Evolutionary conservation across 2,329 filamentous ascomycete species (phyloP), one percentile per base, ranked within the genome.

Genomic region (Chaetoscypha palmicola): DNA sequence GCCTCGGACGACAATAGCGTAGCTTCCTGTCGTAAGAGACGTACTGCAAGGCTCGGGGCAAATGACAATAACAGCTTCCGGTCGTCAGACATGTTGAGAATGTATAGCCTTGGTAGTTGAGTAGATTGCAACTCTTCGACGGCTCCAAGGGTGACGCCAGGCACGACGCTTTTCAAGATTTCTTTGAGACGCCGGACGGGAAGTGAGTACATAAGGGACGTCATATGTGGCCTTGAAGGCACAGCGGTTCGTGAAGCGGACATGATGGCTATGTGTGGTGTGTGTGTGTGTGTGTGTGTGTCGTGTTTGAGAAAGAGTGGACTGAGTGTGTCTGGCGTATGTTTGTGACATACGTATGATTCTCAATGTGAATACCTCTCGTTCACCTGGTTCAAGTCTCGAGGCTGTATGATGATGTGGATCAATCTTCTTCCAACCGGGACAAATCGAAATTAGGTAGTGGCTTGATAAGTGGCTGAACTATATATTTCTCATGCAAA

Each of bases 21-120:
- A 16, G 51, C 43, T 43, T 62, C 60, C 36, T 61, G 57, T 40
- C 60, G 48, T 22, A 62, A 47, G 14, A 62, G 38, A n/a, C 58
- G 51, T 1, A 58, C 50, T 9, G 53, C 40, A 11, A 57, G 47
- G 38, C 50, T 57, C 38, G 59, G 59, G 3, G 57, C 54, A 28
- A 56, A 55, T 2, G 57, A 55, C 8, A 61, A 49, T 9, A 62
- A 44, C 5, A 62, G 48, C 23, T 57, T 52, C 26, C 46, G 45
- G 23, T 53, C 50, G 39, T 59, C 52, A 5, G 57, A 60, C 58
- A 62, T 60, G 36, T 45, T 56, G 43, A 62, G 50, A 12, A 41
- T 47, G 35, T 59, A 62, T 17, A 62, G 48, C 46, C 58, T 55
- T 35, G 57, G 36, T n/a, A 62, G 53, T 33, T 60, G 57, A 2